Evolutionary conservation across 2,329 filamentous ascomycete genomes (phyloP).

Genomic region (Aspergillus spinulosporus): DNA sequence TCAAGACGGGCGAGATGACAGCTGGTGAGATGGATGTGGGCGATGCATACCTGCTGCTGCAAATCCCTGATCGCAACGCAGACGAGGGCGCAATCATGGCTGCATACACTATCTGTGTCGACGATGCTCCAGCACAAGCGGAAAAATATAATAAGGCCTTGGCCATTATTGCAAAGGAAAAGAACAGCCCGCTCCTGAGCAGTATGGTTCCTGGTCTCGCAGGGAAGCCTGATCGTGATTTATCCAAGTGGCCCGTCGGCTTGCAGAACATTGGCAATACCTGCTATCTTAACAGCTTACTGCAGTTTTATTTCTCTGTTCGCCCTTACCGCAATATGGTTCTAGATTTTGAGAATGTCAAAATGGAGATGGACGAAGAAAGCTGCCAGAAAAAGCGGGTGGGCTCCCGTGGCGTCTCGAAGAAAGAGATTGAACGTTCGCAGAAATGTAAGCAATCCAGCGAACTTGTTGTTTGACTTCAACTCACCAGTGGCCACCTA

Average conservation of each 20-base stretch:
- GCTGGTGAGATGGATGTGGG: constrained; percentile 56
- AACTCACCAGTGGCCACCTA: constrained; percentile 9
- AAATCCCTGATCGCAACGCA: constrained; percentile 54
- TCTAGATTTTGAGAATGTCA: constrained; percentile 69
- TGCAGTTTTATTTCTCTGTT: constrained; percentile 93
- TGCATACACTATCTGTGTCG: constrained; percentile 50
- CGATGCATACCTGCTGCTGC: constrained; percentile 54
- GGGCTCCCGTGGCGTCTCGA: constrained; percentile 67
- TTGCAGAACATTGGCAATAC: constrained; percentile 95
- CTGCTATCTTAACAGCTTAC: constrained; percentile 93
- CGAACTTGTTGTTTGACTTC: neutral
- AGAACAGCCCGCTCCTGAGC: constrained; percentile 40
- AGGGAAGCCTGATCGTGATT: constrained; percentile 34
- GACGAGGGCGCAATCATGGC: constrained; percentile 53
- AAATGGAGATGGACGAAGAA: constrained; percentile 66
- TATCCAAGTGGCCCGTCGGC: constrained; percentile 71
- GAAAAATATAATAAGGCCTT: constrained; percentile 51
- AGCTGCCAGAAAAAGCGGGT: constrained; percentile 68
- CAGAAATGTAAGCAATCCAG: constrained; percentile 67
- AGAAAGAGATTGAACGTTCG: constrained; percentile 59
- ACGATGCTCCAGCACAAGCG: constrained; percentile 48
- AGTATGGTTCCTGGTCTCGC: constrained; percentile 36
- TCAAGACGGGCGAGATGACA: constrained; percentile 53
- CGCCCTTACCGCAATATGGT: constrained; percentile 78
- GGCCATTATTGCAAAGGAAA: constrained; percentile 48